Conservation (phyloP, 2,329 filamentous ascomycete species). For the Penicillium sp. region DNA sequence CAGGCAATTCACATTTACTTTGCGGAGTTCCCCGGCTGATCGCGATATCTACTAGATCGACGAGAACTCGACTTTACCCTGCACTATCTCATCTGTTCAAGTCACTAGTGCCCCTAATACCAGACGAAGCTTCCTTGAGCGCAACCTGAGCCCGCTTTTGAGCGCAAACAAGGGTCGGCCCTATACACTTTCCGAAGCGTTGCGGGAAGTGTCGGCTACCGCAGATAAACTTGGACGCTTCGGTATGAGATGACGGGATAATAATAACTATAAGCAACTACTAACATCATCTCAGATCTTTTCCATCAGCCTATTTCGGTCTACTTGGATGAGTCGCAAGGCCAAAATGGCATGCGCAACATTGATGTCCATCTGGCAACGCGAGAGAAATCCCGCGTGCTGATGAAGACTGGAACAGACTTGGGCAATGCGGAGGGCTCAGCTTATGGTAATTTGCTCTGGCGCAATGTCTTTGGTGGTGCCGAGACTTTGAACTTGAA, state of each 20-base stretch:
- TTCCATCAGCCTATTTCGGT: slow-evolving; percentile 80
- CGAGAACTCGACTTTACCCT: slow-evolving; percentile 80
- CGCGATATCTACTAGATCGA: slow-evolving; percentile 56
- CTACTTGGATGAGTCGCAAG: slow-evolving; percentile 74
- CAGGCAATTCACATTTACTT: neutral
- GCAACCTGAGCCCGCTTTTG: slow-evolving; percentile 74
- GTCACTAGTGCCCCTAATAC: slow-evolving; percentile 81
- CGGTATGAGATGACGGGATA: slow-evolving; percentile 53
- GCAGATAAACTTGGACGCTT: slow-evolving; percentile 75
- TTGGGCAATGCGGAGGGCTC: slow-evolving; percentile 91
- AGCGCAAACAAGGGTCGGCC: slow-evolving; percentile 62
- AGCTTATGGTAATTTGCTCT: slow-evolving; percentile 80
- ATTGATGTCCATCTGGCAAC: slow-evolving; percentile 77
- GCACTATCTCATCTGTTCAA: slow-evolving; percentile 81
- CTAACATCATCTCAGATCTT: slow-evolving; percentile 60
- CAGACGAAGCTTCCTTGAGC: slow-evolving; percentile 77
- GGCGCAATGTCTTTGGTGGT: slow-evolving; percentile 91
- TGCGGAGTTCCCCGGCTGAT: slow-evolving; percentile 15
- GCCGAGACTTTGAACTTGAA: slow-evolving; percentile 87
- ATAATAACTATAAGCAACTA: neutral
- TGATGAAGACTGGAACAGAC: slow-evolving; percentile 92
- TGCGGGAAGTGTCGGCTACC: slow-evolving; percentile 67
- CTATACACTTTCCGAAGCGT: slow-evolving; percentile 77
- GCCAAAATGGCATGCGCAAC: slow-evolving; percentile 67
- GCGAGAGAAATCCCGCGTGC: slow-evolving; percentile 75